Evolutionary conservation across 192 early-diverging fungal genomes (phyloP), one percentile per base, ranked within the genome.

Genomic region (Powellomyces hirtus): DNA sequence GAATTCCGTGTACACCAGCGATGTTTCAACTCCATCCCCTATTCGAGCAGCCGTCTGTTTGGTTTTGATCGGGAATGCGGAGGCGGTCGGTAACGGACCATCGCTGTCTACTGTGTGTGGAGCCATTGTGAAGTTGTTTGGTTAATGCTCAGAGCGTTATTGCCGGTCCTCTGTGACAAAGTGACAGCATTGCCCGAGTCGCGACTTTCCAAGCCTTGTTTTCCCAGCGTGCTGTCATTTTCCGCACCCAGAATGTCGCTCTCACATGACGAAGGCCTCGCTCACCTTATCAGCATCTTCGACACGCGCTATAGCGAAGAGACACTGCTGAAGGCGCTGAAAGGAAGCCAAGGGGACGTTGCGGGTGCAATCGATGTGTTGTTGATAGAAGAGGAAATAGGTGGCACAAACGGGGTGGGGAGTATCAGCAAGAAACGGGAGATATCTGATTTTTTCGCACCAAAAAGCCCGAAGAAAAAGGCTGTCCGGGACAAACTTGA

Each of bases 1-100:
- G 33, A 67, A 67, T 26, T 67, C 65, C 1, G 65, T 67, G 55
- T 58, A 67, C 35, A 67, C 26, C 22, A 57, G 37, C n/a, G 14
- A 14, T 34, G 59, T 62, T n/a, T n/a, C 7, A 1, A 1, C 4
- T 7, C 13, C 4, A 38, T 40, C 36, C 1, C 26, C 26, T 34
- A 62, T 10, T 22, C 16, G 16, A 11, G 37, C 59, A 16, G 38
- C 16, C 11, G 59, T 44, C 31, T 62, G 59, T 24, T 14, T 26
- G 4, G 59, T 62, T 44, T 42, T 37, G 33, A 62, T 62, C 10
- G 59, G 59, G 42, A 62, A 62, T 11, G 59, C n/a, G n/a, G n/a
- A n/a, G n/a, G n/a, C n/a, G n/a, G n/a, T n/a, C n/a, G n/a, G n/a
- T n/a, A n/a, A n/a, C n/a, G n/a, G n/a, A n/a, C n/a, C n/a, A n/a